Evolutionary conservation across 352 stramenopile species (phyloP).

Genomic region (Pythium aphanidermatum): DNA sequence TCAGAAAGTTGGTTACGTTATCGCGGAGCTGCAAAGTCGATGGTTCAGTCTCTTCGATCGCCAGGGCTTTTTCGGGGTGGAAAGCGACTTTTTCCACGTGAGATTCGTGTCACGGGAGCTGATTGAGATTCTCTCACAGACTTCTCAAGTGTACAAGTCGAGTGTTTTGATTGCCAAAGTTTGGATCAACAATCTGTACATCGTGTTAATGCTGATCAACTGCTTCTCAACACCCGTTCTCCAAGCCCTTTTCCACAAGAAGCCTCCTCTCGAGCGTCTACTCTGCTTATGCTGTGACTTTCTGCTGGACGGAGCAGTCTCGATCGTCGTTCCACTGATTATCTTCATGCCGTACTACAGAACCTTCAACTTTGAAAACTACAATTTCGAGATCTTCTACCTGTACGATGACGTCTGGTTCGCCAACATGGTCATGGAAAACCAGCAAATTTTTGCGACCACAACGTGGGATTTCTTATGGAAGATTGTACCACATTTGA

Average conservation of each 20-base stretch:
- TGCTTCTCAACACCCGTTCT: conserved; percentile 10
- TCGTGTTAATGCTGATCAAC: conserved; percentile 8
- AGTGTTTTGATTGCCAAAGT: conserved; percentile 10
- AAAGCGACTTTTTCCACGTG: conserved; percentile 12
- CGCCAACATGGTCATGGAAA: conserved; percentile 19
- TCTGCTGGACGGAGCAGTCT: conserved; percentile 11
- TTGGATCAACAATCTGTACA: conserved; percentile 19
- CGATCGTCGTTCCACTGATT: conserved; percentile 14
- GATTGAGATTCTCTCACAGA: conserved; percentile 12
- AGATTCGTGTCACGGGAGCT: conserved; percentile 5
- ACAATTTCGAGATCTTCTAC: conserved; percentile 11
- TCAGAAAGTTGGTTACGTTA: too few species aligned
- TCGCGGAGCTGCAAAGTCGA: background rate
- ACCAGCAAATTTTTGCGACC: conserved; percentile 18
- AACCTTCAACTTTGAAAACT: conserved; percentile 8
- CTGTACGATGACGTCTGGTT: conserved; percentile 25
- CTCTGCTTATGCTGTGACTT: conserved; percentile 11
- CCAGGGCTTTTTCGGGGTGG: conserved; percentile 13
- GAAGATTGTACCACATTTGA: conserved; percentile 21
- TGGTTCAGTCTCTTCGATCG: conserved; percentile 5
- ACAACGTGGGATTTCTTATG: conserved; percentile 9
- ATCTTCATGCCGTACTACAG: conserved; percentile 22
- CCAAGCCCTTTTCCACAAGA: background rate
- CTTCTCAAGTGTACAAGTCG: conserved; percentile 9
- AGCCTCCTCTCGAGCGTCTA: conserved; percentile 5